phyloP scores from a whole-genome alignment of 2,329 filamentous ascomycete genomes.

The Arthrocladium fulminans region DNA sequence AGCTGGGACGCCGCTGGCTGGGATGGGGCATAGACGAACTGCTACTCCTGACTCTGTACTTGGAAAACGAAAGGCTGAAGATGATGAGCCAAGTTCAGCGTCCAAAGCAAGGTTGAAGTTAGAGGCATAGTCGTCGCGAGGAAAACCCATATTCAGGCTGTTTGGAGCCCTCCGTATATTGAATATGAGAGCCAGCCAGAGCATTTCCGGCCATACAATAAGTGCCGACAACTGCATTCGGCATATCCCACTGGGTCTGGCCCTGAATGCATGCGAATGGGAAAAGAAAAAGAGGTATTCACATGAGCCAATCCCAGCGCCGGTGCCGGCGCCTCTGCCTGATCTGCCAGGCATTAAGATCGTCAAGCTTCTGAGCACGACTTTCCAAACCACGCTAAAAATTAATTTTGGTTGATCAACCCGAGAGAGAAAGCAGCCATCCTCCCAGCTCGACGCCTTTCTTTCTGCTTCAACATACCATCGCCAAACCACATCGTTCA shows the following conservation, averaged over 20 bases:
- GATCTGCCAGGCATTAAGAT: background rate
- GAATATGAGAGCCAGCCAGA: too few relatives aligned
- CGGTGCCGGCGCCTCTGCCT: too few relatives aligned
- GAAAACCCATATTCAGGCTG: background rate
- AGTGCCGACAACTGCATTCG: too few relatives aligned
- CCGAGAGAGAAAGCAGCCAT: background rate
- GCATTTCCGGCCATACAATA: too few relatives aligned
- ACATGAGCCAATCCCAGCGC: too few relatives aligned
- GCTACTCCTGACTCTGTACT: constrained; percentile 56
- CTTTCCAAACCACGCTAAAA: constrained; percentile 1
- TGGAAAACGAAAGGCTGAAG: constrained; percentile 69
- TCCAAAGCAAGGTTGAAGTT: constrained; percentile 25
- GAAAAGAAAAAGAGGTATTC: too few relatives aligned
- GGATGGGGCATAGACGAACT: constrained; percentile 27
- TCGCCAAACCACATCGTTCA: background rate
- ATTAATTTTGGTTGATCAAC: background rate
- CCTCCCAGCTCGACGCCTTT: background rate
- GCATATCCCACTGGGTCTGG: too few relatives aligned
- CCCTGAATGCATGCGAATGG: too few relatives aligned
- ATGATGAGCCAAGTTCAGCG: constrained; percentile 13
- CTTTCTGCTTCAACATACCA: too few relatives aligned
- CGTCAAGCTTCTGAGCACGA: constrained; percentile 1
- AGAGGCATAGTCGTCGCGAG: constrained; percentile 21
- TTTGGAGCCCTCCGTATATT: too few relatives aligned
- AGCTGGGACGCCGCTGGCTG: constrained; percentile 31